These are phyloP conservation scores for Lachnellula suecica DNA, from an alignment of 2,329 filamentous ascomycete species.

Conservation along the genomic window DNA sequence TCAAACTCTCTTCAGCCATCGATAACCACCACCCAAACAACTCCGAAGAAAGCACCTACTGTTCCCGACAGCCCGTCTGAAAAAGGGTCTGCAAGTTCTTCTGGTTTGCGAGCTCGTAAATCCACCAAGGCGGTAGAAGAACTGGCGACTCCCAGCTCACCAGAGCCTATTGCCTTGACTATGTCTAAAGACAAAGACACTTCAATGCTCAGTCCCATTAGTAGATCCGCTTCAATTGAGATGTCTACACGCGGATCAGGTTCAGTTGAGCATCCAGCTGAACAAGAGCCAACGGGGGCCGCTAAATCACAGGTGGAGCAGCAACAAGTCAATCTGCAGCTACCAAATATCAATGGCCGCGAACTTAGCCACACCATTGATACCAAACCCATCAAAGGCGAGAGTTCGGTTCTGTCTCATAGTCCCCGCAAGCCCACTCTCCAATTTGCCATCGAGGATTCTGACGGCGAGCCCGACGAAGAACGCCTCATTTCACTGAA, in stretches of 20 bases:
- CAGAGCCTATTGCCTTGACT: too few relatives aligned
- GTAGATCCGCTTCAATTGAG: neutral
- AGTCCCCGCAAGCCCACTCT: neutral
- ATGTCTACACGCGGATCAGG: neutral
- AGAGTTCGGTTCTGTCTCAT: neutral
- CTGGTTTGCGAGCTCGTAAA: too few relatives aligned
- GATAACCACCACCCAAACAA: too few relatives aligned
- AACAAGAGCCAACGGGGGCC: neutral
- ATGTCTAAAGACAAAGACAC: neutral
- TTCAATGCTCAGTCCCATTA: neutral
- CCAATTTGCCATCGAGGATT: conserved; percentile 5
- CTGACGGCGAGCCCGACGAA: conserved; percentile 1
- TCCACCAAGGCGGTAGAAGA: too few relatives aligned
- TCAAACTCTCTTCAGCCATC: too few relatives aligned
- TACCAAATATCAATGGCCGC: neutral
- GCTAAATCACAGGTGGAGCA: neutral
- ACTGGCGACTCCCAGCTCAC: too few relatives aligned
- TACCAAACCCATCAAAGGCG: neutral
- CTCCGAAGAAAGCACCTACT: too few relatives aligned
- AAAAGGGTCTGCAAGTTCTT: too few relatives aligned
- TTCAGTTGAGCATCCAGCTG: neutral
- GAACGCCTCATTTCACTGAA: conserved; percentile 1
- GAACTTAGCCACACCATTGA: neutral
- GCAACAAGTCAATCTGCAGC: neutral
- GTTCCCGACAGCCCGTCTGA: too few relatives aligned